Evolutionary conservation across 2,329 filamentous ascomycete species (phyloP).

Genomic region (Davidsoniella neocaledoniae): DNA sequence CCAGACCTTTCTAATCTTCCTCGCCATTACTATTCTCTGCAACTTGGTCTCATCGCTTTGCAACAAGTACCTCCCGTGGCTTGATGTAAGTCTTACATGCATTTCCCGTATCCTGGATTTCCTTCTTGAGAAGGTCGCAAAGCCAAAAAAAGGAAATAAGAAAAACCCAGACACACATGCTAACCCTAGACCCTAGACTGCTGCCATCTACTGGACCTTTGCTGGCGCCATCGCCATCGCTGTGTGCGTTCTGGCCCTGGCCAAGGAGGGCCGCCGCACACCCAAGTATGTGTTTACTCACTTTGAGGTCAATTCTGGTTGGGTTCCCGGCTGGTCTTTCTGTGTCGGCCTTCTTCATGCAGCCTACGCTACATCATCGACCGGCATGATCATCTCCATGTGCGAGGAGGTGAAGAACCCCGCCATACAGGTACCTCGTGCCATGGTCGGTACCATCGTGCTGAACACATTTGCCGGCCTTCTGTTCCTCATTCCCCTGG

Average conservation of each 20-base stretch:
- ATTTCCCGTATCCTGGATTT: background rate
- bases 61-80: slow-evolving; percentile 47
- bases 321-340: slow-evolving; percentile 56
- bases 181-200: slow-evolving; percentile 32
- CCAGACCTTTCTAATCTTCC: slow-evolving; percentile 56
- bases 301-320: slow-evolving; percentile 53
- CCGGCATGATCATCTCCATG: slow-evolving; percentile 69
- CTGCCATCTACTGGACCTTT: slow-evolving; percentile 61
- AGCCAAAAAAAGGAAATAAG: too few relatives aligned
- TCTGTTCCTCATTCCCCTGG: slow-evolving; percentile 49
- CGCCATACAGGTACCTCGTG: slow-evolving; percentile 51
- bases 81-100: slow-evolving; percentile 42
- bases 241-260: slow-evolving; percentile 44
- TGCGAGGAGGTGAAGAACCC: slow-evolving; percentile 55
- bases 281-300: slow-evolving; percentile 49
- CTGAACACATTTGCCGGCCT: slow-evolving; percentile 52
- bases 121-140: too few relatives aligned
- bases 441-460: slow-evolving; percentile 50
- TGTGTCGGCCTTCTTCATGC: slow-evolving; percentile 56
- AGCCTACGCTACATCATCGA: slow-evolving; percentile 58
- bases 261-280: slow-evolving; percentile 48
- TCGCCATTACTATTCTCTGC: slow-evolving; percentile 47
- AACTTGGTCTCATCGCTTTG: slow-evolving; percentile 49
- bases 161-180: background rate
- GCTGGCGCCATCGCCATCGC: slow-evolving; percentile 50